phyloP scores from a whole-genome alignment of 2,329 filamentous ascomycete genomes.

The Beauveria rudraprayagi region DNA sequence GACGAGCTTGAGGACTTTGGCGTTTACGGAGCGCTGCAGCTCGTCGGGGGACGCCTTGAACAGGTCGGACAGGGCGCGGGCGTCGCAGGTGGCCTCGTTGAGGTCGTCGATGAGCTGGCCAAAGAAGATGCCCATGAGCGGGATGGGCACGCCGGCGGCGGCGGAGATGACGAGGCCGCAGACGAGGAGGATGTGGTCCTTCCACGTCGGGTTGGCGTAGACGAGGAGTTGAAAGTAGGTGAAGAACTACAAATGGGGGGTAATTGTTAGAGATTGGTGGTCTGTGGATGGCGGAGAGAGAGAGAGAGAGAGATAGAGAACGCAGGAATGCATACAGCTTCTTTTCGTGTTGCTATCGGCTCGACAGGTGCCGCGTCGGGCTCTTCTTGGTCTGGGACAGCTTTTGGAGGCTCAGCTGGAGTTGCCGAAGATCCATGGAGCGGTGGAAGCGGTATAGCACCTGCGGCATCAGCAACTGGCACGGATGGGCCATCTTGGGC shows the following conservation, averaged over 20 bases:
- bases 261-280: not conserved
- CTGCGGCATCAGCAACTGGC: not conserved
- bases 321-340: not conserved
- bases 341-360: not conserved
- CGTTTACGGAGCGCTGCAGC: constrained; percentile 39
- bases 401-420: not conserved
- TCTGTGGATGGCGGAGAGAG: too few species aligned
- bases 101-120: constrained; percentile 55
- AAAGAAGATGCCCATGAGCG: constrained; percentile 56
- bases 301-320: too few species aligned
- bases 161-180: constrained; percentile 38
- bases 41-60: constrained; percentile 14
- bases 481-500: not conserved
- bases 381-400: not conserved
- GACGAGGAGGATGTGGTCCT: constrained; percentile 35
- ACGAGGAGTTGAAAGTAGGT: constrained; percentile 37
- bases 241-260: constrained; percentile 19
- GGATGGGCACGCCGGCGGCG: constrained; percentile 54
- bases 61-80: constrained; percentile 16
- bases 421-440: constrained; percentile 9
- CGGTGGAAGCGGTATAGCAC: not conserved
- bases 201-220: constrained; percentile 35
- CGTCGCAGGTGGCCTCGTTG: constrained; percentile 46
- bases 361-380: not conserved
- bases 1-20: constrained; percentile 52